phyloP scores from a whole-genome alignment of 345 rosid genomes.

The Psidium guajava region DNA sequence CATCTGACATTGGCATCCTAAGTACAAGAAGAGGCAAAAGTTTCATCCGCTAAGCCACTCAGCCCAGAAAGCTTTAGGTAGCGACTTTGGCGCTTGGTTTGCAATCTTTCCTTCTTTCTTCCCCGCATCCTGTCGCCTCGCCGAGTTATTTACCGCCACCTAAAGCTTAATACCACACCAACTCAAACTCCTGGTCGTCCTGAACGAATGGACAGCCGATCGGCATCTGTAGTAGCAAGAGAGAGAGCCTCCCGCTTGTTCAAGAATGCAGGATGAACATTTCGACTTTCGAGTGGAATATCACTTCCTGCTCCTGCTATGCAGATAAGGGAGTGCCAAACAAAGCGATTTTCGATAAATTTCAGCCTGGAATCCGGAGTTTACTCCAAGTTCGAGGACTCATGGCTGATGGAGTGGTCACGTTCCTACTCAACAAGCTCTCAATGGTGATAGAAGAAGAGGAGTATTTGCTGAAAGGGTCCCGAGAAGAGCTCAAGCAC shows the following conservation, averaged over 20 bases:
- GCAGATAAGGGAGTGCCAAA: not conserved
- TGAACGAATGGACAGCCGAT: not conserved
- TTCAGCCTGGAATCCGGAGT: not conserved
- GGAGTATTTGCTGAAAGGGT: not conserved
- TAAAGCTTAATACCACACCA: not conserved
- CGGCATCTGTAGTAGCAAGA: not conserved
- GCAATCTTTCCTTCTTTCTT: not conserved
- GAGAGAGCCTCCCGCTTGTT: not conserved
- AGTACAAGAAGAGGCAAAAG: not conserved
- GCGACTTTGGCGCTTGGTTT: not conserved
- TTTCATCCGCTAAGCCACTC: not conserved
- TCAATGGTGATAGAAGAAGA: not conserved
- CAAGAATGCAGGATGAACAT: not conserved
- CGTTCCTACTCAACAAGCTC: slow-evolving; percentile 13
- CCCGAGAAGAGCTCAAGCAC: slow-evolving; percentile 1
- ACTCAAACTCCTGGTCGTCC: not conserved
- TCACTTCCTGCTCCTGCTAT: not conserved
- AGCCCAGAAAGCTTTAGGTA: not conserved
- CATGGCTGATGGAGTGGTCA: slow-evolving; percentile 19
- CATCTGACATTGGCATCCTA: not conserved
- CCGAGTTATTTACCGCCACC: not conserved
- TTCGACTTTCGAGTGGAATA: not conserved
- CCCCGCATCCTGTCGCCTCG: not conserved
- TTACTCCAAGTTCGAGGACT: not conserved
- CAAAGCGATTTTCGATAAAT: not conserved